These are phyloP conservation scores for Angomonas desouzai DNA, from an alignment of 208 protist species.

Conservation along the genomic window DNA sequence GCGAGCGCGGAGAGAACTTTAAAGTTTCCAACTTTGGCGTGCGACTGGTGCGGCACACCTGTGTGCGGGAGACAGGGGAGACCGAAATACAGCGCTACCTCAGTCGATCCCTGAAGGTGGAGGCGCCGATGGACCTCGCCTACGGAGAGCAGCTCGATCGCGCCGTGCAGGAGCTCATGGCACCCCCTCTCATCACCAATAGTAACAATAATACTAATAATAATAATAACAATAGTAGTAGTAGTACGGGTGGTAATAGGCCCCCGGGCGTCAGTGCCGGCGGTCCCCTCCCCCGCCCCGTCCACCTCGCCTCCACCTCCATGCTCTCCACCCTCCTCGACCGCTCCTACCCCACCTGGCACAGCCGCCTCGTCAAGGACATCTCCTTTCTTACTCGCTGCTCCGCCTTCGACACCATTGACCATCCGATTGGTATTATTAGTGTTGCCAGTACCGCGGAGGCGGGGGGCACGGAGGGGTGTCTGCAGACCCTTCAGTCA, in stretches of 20 bases:
- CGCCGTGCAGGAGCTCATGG: conserved; percentile 35
- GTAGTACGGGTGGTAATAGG: background rate
- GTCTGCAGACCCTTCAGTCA: conserved; percentile 38
- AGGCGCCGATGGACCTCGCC: conserved; percentile 50
- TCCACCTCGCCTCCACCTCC: conserved; percentile 14
- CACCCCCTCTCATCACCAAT: conserved; percentile 12
- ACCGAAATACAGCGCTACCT: conserved; percentile 27
- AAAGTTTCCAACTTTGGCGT: conserved; percentile 60
- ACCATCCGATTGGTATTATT: conserved; percentile 73
- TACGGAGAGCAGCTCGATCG: conserved; percentile 76
- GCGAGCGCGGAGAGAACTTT: conserved; percentile 49
- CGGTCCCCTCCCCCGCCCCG: conserved; percentile 22
- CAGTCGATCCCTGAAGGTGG: conserved; percentile 29
- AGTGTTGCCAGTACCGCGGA: conserved; percentile 55
- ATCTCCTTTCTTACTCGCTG: conserved; percentile 60
- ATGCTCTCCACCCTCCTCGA: conserved; percentile 42
- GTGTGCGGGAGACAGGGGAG: conserved; percentile 36
- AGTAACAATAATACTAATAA: conserved; percentile 9
- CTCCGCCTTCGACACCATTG: conserved; percentile 68
- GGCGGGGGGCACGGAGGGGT: conserved; percentile 43
- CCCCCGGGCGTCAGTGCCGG: conserved; percentile 10
- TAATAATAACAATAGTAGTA: background rate
- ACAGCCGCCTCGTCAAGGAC: conserved; percentile 46
- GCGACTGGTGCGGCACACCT: conserved; percentile 56
- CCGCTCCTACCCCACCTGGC: conserved; percentile 55